Percentiles rank a stretch among this genome's conserved stretches.
phyloP scores from a whole-genome alignment of 148 eudicot genomes.

The Mesembryanthemum crystallinum region DNA sequence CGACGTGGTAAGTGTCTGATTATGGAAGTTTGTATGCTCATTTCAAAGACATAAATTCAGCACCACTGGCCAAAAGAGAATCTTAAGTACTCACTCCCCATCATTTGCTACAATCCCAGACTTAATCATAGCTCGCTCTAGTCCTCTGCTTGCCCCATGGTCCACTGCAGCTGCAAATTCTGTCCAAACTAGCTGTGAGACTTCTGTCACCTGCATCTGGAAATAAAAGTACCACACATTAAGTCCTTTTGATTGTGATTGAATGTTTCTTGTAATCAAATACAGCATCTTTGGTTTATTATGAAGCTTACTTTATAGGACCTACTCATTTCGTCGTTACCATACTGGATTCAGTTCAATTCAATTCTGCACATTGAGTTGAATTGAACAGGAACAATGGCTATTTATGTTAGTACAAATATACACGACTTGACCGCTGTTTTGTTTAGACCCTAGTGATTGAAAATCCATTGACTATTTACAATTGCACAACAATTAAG shows the following conservation, averaged over 20 bases:
- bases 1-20: constrained; percentile 18
- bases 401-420: no score
- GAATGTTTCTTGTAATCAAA: not conserved
- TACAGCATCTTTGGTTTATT: not conserved
- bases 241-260: not conserved
- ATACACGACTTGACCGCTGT: no score
- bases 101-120: constrained; percentile 64
- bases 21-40: constrained; percentile 16
- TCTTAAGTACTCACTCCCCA: constrained; percentile 53
- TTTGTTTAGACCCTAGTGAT: not conserved
- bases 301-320: no score
- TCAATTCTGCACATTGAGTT: no score
- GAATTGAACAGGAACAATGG: no score
- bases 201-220: constrained; percentile 70
- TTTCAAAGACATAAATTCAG: not conserved
- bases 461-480: no score
- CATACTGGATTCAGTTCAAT: no score
- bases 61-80: not conserved
- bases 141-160: constrained; percentile 16
- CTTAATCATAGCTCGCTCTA: constrained; percentile 33
- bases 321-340: no score
- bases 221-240: constrained; percentile 8
- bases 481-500: not conserved
- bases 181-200: constrained; percentile 65
- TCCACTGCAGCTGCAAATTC: constrained; percentile 36